These are phyloP conservation scores for Alternaria angustiovoidea DNA, from an alignment of 2,329 filamentous ascomycete species.

Conservation along the genomic window DNA sequence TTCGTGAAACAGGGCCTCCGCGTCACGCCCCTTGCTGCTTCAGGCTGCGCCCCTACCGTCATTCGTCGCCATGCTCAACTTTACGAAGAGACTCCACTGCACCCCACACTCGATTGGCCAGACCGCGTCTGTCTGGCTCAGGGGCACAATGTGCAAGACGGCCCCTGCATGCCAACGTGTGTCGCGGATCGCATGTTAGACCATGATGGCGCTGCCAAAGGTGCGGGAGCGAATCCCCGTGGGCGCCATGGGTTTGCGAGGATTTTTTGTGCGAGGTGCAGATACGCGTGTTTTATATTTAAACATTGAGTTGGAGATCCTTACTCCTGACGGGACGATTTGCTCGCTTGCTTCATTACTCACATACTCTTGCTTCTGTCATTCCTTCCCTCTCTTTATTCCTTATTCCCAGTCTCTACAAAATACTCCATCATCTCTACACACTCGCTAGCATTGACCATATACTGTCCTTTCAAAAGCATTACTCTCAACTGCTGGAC, in stretches of 20 bases:
- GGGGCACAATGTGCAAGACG: constrained; percentile 31
- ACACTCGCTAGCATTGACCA: constrained; percentile 14
- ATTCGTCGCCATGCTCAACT: constrained; percentile 20
- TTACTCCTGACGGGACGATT: constrained; percentile 7
- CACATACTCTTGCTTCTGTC: constrained; percentile 3
- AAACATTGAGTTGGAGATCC: constrained; percentile 21
- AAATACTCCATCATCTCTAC: neutral
- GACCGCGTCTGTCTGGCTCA: constrained; percentile 29
- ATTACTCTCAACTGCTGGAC: constrained; percentile 41
- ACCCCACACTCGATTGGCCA: constrained; percentile 31
- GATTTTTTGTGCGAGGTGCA: constrained; percentile 27
- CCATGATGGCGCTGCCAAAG: constrained; percentile 8
- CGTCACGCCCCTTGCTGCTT: constrained; percentile 29
- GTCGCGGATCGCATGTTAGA: constrained; percentile 21
- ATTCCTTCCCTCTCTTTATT: constrained; percentile 3
- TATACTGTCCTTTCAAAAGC: neutral
- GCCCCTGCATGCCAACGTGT: constrained; percentile 28
- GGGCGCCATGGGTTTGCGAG: constrained; percentile 27
- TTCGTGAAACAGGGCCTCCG: constrained; percentile 36
- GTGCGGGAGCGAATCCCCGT: constrained; percentile 27
- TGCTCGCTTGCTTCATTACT: constrained; percentile 5
- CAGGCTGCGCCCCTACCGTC: constrained; percentile 25
- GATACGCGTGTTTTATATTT: constrained; percentile 27
- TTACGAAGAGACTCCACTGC: constrained; percentile 24
- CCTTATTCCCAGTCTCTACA: constrained; percentile 8